These are phyloP conservation scores for Dendrobium nobile DNA, from an alignment of 106 monocot species.

Conservation along the genomic window DNA sequence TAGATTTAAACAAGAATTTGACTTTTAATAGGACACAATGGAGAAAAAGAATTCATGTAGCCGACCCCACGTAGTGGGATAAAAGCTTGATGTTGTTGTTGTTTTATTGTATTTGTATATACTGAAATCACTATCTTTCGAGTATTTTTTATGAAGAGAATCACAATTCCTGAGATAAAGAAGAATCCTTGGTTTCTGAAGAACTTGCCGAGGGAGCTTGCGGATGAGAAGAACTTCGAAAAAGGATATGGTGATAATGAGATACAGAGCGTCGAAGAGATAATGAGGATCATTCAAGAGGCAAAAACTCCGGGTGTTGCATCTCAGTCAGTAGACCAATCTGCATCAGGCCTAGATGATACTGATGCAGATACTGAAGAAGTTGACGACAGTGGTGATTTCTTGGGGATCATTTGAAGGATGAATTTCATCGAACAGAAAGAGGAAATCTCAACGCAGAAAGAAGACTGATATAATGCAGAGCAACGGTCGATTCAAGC, in stretches of 20 bases:
- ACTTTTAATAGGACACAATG: too few species aligned
- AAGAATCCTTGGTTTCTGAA: conserved; percentile 79
- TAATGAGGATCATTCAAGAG: conserved; percentile 57
- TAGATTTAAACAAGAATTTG: too few species aligned
- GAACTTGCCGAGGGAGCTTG: conserved; percentile 64
- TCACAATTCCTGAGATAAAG: conserved; percentile 77
- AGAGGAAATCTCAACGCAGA: background rate
- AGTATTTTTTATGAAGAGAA: conserved; percentile 43
- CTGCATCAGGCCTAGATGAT: conserved; percentile 11
- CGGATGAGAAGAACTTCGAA: conserved; percentile 26
- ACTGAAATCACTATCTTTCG: background rate
- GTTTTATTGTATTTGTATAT: background rate
- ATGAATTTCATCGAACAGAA: background rate
- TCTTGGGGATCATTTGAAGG: conserved; percentile 11
- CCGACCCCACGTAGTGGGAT: too few species aligned
- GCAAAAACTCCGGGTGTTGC: conserved; percentile 31
- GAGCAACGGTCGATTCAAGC: background rate
- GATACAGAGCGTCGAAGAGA: conserved; percentile 50
- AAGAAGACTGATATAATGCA: background rate
- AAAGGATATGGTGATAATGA: background rate
- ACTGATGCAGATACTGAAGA: conserved; percentile 18
- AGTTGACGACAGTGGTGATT: conserved; percentile 24
- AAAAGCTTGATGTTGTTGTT: too few species aligned
- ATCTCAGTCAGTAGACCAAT: conserved; percentile 5
- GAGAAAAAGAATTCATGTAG: too few species aligned